These are phyloP conservation scores for Westerdykella ornata DNA, from an alignment of 2,329 filamentous ascomycete genomes.

Conservation along the genomic window DNA sequence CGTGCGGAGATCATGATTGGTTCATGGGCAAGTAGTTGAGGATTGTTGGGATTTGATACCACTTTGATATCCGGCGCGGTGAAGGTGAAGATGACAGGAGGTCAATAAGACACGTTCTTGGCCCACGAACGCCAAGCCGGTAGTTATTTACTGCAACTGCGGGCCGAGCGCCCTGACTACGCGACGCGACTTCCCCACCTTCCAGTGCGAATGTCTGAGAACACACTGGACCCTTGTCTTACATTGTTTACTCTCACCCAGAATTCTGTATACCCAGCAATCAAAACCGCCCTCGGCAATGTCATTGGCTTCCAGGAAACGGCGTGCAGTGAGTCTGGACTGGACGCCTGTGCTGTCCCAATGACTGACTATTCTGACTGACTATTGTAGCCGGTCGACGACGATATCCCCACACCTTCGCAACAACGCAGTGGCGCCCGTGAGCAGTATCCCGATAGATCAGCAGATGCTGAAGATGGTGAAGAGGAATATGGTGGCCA, in stretches of 20 bases:
- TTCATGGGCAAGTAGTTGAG: conserved; percentile 3
- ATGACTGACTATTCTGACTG: background rate
- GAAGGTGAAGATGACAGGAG: background rate
- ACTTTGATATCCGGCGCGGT: background rate
- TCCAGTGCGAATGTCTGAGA: background rate
- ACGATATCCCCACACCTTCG: conserved; percentile 11
- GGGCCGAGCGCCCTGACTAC: background rate
- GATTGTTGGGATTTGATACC: background rate
- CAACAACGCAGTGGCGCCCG: conserved; percentile 15
- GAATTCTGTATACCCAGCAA: background rate
- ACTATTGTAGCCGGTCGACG: conserved; percentile 12
- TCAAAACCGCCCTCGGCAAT: background rate
- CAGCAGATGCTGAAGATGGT: conserved; percentile 4
- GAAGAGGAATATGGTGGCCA: conserved; percentile 17
- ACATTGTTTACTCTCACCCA: background rate
- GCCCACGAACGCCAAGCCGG: background rate
- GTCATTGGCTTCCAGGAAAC: conserved; percentile 2
- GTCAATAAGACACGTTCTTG: background rate
- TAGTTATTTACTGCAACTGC: background rate
- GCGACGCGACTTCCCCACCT: background rate
- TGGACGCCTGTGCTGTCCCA: background rate
- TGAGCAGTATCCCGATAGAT: conserved; percentile 11
- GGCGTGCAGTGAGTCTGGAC: conserved; percentile 6
- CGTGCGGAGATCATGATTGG: conserved; percentile 28
- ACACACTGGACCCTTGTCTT: background rate